Percentiles rank a stretch among this genome's conserved stretches.
phyloP scores from a whole-genome alignment of 169 alveolate species.

The Cryptosporidium viatorum region DNA sequence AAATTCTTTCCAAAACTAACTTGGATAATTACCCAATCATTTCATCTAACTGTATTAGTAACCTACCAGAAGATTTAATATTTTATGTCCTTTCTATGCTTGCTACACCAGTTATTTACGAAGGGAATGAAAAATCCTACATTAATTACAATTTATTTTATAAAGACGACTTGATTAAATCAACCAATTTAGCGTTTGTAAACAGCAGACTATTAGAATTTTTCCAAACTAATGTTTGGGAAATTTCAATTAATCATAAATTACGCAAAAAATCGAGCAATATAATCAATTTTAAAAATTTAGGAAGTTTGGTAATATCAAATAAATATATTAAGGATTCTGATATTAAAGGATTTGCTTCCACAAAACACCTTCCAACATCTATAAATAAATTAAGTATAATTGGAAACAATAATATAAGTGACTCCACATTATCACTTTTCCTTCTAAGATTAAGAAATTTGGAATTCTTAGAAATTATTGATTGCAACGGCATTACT shows the following conservation, averaged over 20 bases:
- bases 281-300: conserved; percentile 8
- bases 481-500: conserved; percentile 30
- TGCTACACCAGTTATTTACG: background rate
- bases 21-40: background rate
- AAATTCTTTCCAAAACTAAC: background rate
- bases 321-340: conserved; percentile 6
- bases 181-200: conserved; percentile 19
- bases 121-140: background rate
- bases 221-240: conserved; percentile 15
- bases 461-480: conserved; percentile 39
- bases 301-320: conserved; percentile 8
- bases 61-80: conserved; percentile 48
- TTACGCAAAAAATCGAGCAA: background rate
- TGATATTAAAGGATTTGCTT: conserved; percentile 9
- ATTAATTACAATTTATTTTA: background rate
- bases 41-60: background rate
- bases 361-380: conserved; percentile 3
- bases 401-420: background rate
- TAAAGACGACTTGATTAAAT: conserved; percentile 43
- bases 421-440: conserved; percentile 1
- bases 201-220: conserved; percentile 1
- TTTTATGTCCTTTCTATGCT: conserved; percentile 56
- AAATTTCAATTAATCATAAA: conserved; percentile 5
- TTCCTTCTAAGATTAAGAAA: conserved; percentile 39
- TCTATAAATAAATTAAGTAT: background rate